These are phyloP conservation scores for Sedum album DNA, from an alignment of 164 flowering plant species.

Conservation along the genomic window DNA sequence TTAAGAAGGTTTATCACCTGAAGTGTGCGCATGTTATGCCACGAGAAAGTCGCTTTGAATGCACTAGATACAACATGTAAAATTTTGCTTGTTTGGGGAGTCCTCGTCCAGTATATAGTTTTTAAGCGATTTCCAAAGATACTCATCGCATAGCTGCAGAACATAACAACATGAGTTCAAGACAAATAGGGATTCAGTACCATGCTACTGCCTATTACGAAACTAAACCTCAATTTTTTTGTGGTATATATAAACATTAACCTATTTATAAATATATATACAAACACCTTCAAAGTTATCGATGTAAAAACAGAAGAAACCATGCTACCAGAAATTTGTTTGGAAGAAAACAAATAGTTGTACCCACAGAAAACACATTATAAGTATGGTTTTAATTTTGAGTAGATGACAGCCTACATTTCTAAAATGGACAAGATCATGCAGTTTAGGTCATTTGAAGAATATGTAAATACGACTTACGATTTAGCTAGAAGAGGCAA, in stretches of 20 bases:
- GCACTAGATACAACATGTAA: slow-evolving; percentile 87
- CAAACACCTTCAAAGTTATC: too few species aligned
- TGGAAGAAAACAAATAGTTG: too few species aligned
- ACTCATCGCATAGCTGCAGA: slow-evolving; percentile 80
- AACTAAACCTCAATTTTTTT: too few species aligned
- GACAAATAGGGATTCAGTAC: too few species aligned
- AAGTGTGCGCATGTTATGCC: slow-evolving; percentile 96
- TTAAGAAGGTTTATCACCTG: slow-evolving; percentile 38
- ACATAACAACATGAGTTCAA: slow-evolving; percentile 3
- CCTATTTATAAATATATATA: too few species aligned
- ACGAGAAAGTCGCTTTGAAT: slow-evolving; percentile 66
- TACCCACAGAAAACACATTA: too few species aligned
- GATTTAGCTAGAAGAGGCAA: slow-evolving; percentile 93
- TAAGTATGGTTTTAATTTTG: too few species aligned
- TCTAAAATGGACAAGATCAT: not conserved
- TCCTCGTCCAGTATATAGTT: slow-evolving; percentile 58
- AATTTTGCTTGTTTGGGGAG: slow-evolving; percentile 60
- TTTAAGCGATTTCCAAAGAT: slow-evolving; percentile 71
- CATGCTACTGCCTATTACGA: too few species aligned
- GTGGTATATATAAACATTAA: too few species aligned
- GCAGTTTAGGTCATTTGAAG: not conserved
- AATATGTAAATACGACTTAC: slow-evolving; percentile 30
- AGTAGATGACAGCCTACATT: not conserved
- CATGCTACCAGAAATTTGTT: too few species aligned
- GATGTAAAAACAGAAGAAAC: too few species aligned